Evolutionary conservation across 129 eudicot species (phyloP).

Genomic region (Pulicaria dysenterica): DNA sequence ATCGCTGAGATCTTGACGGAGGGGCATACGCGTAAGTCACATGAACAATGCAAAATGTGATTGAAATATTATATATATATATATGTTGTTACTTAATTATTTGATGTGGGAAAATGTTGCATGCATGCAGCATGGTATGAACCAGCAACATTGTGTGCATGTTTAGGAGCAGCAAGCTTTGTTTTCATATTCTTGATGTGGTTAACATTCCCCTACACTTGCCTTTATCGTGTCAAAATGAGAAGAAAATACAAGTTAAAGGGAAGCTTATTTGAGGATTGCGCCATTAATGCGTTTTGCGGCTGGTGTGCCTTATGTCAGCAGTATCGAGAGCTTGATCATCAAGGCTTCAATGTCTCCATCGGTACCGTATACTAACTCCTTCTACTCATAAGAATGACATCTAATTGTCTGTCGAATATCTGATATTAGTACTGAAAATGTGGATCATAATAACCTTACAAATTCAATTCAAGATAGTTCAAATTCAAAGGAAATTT

Average conservation of each 20-base stretch:
- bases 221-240: slow-evolving; percentile 40
- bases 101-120: neutral
- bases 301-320: slow-evolving; percentile 52
- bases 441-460: too few species aligned
- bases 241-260: slow-evolving; percentile 40
- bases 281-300: slow-evolving; percentile 37
- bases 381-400: neutral
- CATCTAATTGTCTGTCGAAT: too few species aligned
- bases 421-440: too few species aligned
- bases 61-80: neutral
- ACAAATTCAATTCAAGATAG: too few species aligned
- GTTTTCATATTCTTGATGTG: slow-evolving; percentile 30
- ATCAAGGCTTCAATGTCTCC: slow-evolving; percentile 46
- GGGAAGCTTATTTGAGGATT: slow-evolving; percentile 37
- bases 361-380: slow-evolving; percentile 38
- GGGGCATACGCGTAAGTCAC: slow-evolving; percentile 56
- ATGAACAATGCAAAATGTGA: neutral
- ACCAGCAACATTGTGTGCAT: slow-evolving; percentile 39
- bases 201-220: slow-evolving; percentile 40
- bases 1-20: slow-evolving; percentile 59
- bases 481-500: too few species aligned
- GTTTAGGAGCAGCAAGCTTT: slow-evolving; percentile 36
- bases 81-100: neutral
- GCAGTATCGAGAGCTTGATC: slow-evolving; percentile 51
- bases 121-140: slow-evolving; percentile 47